Evolutionary conservation across 2,329 filamentous ascomycete genomes (phyloP), one percentile per base, ranked within the genome.

Genomic region (Nigrospora osmanthi): DNA sequence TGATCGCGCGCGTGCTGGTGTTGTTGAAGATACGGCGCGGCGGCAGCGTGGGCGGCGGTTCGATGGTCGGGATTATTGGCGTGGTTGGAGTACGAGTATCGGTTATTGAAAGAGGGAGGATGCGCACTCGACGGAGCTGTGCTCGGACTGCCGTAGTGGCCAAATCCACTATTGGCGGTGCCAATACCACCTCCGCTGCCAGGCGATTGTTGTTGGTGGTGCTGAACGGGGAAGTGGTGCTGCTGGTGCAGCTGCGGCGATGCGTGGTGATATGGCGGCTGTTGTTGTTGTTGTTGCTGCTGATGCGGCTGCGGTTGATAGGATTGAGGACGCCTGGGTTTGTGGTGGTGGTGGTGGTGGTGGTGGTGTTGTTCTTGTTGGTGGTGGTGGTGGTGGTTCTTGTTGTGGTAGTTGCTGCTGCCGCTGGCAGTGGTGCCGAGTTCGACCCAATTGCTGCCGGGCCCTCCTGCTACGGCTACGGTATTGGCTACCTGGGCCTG

Each of bases 1-100:
- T 62, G 57, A 45, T 54, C 47, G 23, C 47, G 38, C 15, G 40
- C 16, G 38, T 47, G 45, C 15, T 30, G 16, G 17, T 44, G 38
- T 23, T 42, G 44, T 14, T 34, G 17, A 7, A 17, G 6, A n/a
- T 6, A n/a, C 14, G 37, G 37, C 17, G 23, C 37, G 17, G 23
- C 37, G 17, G 17, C 37, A 35, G 34, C 34, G 30, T 42, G 23
- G 23, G 9, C 23, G 23, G 23, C 5, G 5, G 23, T 7, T 28
- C 23, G 23, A 28, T 28, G 23, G 23, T 28, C 23, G 23, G 23
- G 7, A 28, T 28, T 28, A 28, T 28, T 28, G 23, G 23, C 7
- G 23, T 28, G 23, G 23, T 28, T 28, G 23, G 23, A 28, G 23
- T 28, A 28, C 10, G 23, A 28, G 23, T 28, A 28, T 28, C 23